Percentiles rank a stretch among this genome's conserved stretches.
Conservation (phyloP, 306 rosid genomes). For the Elaeagnus macrophylla region DNA sequence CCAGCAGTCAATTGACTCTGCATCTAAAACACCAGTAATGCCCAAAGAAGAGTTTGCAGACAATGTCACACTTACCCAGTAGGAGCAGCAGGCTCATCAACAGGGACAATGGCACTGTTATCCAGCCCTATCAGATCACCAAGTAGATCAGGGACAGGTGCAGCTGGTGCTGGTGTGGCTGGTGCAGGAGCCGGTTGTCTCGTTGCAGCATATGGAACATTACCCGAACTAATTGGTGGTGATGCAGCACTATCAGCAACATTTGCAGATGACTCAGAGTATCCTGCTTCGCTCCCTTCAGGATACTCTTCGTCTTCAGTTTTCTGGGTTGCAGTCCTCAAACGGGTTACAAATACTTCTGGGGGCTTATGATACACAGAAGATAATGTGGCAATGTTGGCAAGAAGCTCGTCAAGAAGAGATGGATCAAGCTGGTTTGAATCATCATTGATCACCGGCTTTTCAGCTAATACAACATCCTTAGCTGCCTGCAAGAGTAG, state of each 20-base stretch:
- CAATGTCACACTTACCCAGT: conserved; percentile 50
- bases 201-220: conserved; percentile 33
- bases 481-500: conserved; percentile 79
- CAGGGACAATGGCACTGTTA: conserved; percentile 61
- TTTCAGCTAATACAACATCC: conserved; percentile 99
- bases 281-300: conserved; percentile 73
- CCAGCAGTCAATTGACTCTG: conserved; percentile 1
- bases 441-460: conserved; percentile 91
- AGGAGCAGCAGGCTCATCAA: conserved; percentile 70
- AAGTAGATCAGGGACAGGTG: conserved; percentile 84
- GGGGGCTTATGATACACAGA: conserved; percentile 99
- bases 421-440: conserved; percentile 85
- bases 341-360: conserved; percentile 83
- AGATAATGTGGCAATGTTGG: conserved; percentile 92
- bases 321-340: conserved; percentile 50
- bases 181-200: conserved; percentile 44
- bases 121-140: conserved; percentile 90
- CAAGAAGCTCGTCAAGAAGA: conserved; percentile 95
- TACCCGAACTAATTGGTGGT: conserved; percentile 41
- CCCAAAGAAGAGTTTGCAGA: background rate
- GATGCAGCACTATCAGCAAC: conserved; percentile 51
- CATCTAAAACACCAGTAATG: background rate
- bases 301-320: conserved; percentile 83
- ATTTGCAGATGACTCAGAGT: conserved; percentile 59
- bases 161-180: conserved; percentile 39